These are phyloP conservation scores for Penicillium turbatum DNA, from an alignment of 495 filamentous ascomycete species.

Conservation along the genomic window DNA sequence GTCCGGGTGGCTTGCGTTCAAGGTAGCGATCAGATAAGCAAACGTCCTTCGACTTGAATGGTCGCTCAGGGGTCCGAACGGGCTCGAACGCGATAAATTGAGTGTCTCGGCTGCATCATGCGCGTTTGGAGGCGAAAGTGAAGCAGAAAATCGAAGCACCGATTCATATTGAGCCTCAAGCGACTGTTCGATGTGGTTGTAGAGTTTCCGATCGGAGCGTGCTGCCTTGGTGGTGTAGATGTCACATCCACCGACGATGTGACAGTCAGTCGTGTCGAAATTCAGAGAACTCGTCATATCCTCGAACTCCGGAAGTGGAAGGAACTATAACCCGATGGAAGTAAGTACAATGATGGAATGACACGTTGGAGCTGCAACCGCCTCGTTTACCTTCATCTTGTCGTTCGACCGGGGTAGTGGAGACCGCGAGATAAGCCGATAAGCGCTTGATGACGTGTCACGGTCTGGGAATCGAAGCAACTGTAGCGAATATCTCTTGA, in stretches of 20 bases:
- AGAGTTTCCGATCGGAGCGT: conserved; percentile 90
- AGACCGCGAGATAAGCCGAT: conserved; percentile 5
- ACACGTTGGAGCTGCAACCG: conserved; percentile 1
- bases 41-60: conserved; percentile 84
- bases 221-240: conserved; percentile 96
- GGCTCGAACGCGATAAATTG: conserved; percentile 77
- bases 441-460: conserved; percentile 1
- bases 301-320: conserved; percentile 85
- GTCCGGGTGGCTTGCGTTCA: conserved; percentile 96
- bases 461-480: not conserved
- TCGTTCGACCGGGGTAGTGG: conserved; percentile 1
- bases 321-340: conserved; percentile 56
- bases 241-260: conserved; percentile 87
- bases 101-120: conserved; percentile 50
- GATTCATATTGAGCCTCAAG: conserved; percentile 88
- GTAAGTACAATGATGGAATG: not conserved
- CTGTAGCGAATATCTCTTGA: not conserved
- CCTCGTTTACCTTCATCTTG: conserved; percentile 28
- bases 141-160: conserved; percentile 73
- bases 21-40: conserved; percentile 91
- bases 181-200: conserved; percentile 86
- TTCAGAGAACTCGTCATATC: conserved; percentile 84
- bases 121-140: conserved; percentile 71
- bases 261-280: conserved; percentile 87
- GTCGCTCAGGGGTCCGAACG: conserved; percentile 85